These are phyloP conservation scores for Komagataea norvegica DNA, from an alignment of 1,139 yeast species.

Conservation along the genomic window DNA sequence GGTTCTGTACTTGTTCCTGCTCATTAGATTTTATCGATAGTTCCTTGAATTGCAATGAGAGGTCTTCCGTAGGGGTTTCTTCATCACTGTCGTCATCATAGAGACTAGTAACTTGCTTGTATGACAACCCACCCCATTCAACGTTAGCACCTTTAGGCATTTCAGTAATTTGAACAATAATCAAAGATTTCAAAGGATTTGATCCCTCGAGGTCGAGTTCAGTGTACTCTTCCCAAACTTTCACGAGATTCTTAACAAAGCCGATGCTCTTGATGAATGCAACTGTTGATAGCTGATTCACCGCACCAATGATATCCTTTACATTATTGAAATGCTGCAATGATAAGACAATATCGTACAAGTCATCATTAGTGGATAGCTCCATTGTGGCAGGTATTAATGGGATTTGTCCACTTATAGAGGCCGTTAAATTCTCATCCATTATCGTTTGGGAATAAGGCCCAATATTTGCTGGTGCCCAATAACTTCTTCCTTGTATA, in stretches of 20 bases:
- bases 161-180: constrained; percentile 53
- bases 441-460: constrained; percentile 85
- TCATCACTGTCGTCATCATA: constrained; percentile 42
- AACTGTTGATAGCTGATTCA: constrained; percentile 41
- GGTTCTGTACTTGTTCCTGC: constrained; percentile 17
- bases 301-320: constrained; percentile 47
- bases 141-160: constrained; percentile 68
- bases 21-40: constrained; percentile 15
- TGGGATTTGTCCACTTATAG: constrained; percentile 92
- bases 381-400: constrained; percentile 69
- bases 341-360: constrained; percentile 47
- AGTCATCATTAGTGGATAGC: constrained; percentile 25
- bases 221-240: constrained; percentile 21
- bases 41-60: not conserved
- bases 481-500: constrained; percentile 84
- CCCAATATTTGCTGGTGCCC: constrained; percentile 99
- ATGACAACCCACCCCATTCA: constrained; percentile 74
- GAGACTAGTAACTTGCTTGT: constrained; percentile 34
- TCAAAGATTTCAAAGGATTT: constrained; percentile 31
- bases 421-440: constrained; percentile 44
- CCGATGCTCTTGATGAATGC: constrained; percentile 46
- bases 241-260: constrained; percentile 22
- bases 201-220: constrained; percentile 25
- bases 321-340: constrained; percentile 74
- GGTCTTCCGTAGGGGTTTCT: constrained; percentile 4